Evolutionary conservation across 108 stramenopile species (phyloP).

Genomic region (Skeletonema potamos): DNA sequence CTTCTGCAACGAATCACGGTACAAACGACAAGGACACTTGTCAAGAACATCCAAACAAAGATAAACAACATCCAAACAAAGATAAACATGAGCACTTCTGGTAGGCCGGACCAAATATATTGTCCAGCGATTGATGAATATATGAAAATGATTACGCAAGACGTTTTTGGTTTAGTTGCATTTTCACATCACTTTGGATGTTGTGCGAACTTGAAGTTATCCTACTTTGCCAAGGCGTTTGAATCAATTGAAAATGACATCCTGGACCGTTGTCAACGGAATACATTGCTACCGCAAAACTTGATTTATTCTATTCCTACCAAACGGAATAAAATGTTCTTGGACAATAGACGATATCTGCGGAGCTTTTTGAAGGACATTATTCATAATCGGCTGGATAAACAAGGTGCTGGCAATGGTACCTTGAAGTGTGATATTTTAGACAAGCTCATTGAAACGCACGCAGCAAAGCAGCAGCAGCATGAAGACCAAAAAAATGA

Average conservation of each 20-base stretch:
- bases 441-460: background rate
- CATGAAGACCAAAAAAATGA: background rate
- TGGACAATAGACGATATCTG: background rate
- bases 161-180: constrained; percentile 29
- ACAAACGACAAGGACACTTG: background rate
- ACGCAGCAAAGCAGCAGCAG: background rate
- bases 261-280: background rate
- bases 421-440: background rate
- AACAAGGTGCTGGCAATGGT: background rate
- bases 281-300: background rate
- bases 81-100: background rate
- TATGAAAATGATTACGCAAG: constrained; percentile 31
- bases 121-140: background rate
- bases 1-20: background rate
- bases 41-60: background rate
- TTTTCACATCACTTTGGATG: constrained; percentile 24
- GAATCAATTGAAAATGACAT: background rate
- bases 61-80: background rate
- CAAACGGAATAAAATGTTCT: background rate
- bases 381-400: background rate
- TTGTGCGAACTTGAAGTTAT: background rate
- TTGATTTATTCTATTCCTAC: background rate
- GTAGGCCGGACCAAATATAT: background rate
- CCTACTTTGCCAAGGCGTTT: background rate
- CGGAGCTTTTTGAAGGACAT: background rate